Base-by-base conservation (phyloP, 2,329 filamentous ascomycete species). In the Ophiostoma australiae region DNA sequence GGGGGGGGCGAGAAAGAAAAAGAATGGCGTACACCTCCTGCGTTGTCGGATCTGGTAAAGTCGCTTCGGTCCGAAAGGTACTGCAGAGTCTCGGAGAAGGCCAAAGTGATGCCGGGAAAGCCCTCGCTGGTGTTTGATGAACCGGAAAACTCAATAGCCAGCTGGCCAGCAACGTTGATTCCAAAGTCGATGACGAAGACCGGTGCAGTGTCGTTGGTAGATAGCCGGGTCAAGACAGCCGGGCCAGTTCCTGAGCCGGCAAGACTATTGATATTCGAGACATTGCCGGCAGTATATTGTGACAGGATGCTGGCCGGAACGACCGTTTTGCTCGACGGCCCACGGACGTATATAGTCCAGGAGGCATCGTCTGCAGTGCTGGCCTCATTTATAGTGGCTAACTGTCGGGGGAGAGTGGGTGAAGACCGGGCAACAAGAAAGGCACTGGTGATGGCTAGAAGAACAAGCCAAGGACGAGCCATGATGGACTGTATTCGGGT, bases 121-220 rank as follows among this genome's bases (percentile, higher is more conserved):
- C 74, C 78, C 7, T 66, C 66, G 5, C 68, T 70, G 23, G 71
- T 35, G 52, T 76, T 70, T 39, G 72, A 73, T 0, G 79, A 78
- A 0, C 80, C 80, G 1, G 77, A 78, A 72, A 85, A 84, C 7
- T 78, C 76, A 58, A 85, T 81, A 4, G 76, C 78, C 4, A 84
- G 71, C 48, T 80, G 76, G 0, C 84, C 84, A 7, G 80, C 83
- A 4, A 82, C 77, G 70, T 84, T 84, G 69, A 81, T 80, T 0
- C 84, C 84, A 75, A 84, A 85, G 73, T 85, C 84, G n/a, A 85
- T 74, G 17, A 84, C 80, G 10, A 85, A 74, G 1, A 77, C 77
- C 0, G 83, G 81, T 0, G 76, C 70, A 4, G 76, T 73, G 6
- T 76, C 72, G 4, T 70, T 66, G 3, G 68, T n/a, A 0, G 66